phyloP scores from a whole-genome alignment of 768 basidiomycete genomes.

The Phanerochaete carnosa region DNA sequence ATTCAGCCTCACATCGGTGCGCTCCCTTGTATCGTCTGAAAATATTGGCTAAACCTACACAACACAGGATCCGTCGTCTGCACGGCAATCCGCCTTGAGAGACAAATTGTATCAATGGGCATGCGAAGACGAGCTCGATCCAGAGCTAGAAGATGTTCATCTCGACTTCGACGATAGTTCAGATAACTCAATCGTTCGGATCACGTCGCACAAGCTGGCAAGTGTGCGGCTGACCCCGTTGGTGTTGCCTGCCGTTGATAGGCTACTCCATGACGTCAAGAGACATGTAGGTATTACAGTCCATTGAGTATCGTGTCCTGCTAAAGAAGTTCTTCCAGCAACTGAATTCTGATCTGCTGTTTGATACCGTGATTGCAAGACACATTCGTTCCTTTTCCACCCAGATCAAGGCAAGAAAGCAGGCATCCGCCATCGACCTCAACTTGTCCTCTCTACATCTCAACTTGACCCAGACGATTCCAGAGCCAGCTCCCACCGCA shows the following conservation, averaged over 20 bases:
- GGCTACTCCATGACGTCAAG: constrained; percentile 46
- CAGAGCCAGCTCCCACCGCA: not conserved
- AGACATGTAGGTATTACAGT: constrained; percentile 36
- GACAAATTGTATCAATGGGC: not conserved
- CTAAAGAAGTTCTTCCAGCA: constrained; percentile 21
- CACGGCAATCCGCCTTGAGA: not conserved
- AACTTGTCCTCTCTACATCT: constrained; percentile 36
- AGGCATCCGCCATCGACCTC: constrained; percentile 36
- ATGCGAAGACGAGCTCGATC: not conserved
- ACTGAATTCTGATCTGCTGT: constrained; percentile 34
- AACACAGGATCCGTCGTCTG: not conserved
- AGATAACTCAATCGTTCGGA: constrained; percentile 36
- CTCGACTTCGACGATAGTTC: not conserved
- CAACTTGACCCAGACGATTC: constrained; percentile 34
- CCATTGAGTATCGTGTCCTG: not conserved
- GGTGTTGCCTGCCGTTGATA: constrained; percentile 38
- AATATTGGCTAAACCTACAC: not conserved
- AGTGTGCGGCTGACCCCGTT: constrained; percentile 55
- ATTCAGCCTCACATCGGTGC: constrained; percentile 42
- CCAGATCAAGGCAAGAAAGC: not conserved
- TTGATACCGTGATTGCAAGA: constrained; percentile 40
- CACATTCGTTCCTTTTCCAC: constrained; percentile 32
- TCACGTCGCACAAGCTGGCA: constrained; percentile 36
- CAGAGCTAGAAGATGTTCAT: not conserved
- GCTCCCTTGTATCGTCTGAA: constrained; percentile 1